Base-by-base conservation (phyloP, 495 filamentous ascomycete species). In the Xylaria acuta region DNA sequence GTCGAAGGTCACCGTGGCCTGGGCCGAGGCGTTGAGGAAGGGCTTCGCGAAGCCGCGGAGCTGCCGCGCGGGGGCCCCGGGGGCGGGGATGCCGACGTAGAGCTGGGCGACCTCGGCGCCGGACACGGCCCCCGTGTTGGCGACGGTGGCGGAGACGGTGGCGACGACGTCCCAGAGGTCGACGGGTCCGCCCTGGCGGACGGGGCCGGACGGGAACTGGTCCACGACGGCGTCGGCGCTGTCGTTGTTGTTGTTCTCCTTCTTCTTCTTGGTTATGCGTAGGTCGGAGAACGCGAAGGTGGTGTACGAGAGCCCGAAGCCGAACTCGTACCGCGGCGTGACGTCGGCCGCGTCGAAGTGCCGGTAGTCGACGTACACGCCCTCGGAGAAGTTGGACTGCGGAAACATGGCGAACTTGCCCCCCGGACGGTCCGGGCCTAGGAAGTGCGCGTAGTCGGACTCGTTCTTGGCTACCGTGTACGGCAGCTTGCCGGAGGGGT, bases 271-370 rank as follows among this genome's bases (percentile, higher is more conserved):
- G 4, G 3, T 6, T 45, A 86, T 73, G 16, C 54, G 36, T 2
- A 86, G 72, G 22, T 65, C 64, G 0, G 81, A 79, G 58, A 83
- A 84, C 27, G 75, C 69, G 76, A 90, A 91, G 2, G 82, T 87
- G 0, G 89, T 89, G 77, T 90, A 91, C 0, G 85, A 86, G 1
- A 91, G 80, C 2, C 90, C 90, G 66, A 84, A 91, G 11, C 90
- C 89, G 70, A 91, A 91, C 67, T 89, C 88, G 72, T 84, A 91
- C 7, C 85, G 85, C 0, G 89, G 88, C 1, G 79, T 82, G 65
- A 90, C 84, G 69, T 88, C 85, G 54, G 83, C 73, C 56, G 77
- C 78, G 70, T 89, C 87, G 69, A 90, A 90, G 73, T 85, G 80
- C 47, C 86, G 83, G 75, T 90, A 90, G 75, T 88, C 89, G 64